phyloP scores from a whole-genome alignment of 345 rosid species.

The Populus pruinosa region DNA sequence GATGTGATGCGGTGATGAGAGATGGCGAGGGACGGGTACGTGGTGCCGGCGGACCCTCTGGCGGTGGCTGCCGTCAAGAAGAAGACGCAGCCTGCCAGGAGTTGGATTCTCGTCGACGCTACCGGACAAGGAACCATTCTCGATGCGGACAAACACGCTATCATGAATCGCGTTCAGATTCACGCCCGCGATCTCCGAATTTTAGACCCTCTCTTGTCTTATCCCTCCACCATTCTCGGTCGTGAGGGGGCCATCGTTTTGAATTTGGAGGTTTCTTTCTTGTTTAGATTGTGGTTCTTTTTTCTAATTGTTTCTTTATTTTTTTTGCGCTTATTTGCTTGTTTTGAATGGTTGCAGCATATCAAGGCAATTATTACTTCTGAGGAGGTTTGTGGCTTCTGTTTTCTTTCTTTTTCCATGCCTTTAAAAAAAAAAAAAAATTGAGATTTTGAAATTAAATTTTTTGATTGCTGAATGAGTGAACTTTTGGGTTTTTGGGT shows the following conservation, averaged over 20 bases:
- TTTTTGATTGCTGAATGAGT: not conserved
- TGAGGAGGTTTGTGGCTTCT: conserved; percentile 64
- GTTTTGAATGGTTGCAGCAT: conserved; percentile 48
- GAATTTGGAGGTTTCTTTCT: conserved; percentile 69
- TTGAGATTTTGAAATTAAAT: not conserved
- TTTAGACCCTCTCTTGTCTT: conserved; percentile 85
- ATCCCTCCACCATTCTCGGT: conserved; percentile 96
- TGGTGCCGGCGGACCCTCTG: conserved; percentile 66
- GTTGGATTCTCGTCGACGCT: conserved; percentile 62
- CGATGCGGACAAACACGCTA: conserved; percentile 74
- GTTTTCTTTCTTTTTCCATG: not conserved
- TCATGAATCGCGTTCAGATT: conserved; percentile 94
- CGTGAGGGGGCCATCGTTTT: conserved; percentile 93
- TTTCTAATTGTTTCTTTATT: not conserved
- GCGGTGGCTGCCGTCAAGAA: conserved; percentile 49
- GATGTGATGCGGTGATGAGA: conserved; percentile 13
- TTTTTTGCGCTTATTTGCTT: not conserved
- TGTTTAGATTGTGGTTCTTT: not conserved
- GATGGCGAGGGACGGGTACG: conserved; percentile 66
- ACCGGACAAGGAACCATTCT: conserved; percentile 48
- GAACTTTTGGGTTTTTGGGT: not conserved
- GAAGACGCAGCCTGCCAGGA: conserved; percentile 56
- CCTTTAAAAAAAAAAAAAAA: not conserved
- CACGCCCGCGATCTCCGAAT: conserved; percentile 98
- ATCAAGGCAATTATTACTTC: conserved; percentile 94